These are phyloP conservation scores for Crithidia fasciculata DNA, from an alignment of 208 protist species.

Conservation along the genomic window DNA sequence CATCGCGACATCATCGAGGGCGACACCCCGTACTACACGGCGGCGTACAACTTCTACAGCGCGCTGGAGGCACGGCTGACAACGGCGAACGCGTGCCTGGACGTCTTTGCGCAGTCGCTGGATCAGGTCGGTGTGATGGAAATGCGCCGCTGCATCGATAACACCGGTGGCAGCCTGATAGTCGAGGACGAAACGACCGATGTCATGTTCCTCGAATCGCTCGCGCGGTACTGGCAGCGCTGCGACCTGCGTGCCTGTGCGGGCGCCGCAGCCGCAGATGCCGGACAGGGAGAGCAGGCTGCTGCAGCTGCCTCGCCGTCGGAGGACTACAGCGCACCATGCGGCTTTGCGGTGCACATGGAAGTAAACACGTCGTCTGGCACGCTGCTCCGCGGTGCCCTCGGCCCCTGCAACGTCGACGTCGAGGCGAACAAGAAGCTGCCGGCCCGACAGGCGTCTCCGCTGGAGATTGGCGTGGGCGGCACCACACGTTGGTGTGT, in stretches of 20 bases:
- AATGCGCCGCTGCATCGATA: constrained; percentile 91
- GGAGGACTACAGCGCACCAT: constrained; percentile 37
- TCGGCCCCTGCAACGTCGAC: constrained; percentile 76
- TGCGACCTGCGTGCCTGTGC: constrained; percentile 47
- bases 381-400: constrained; percentile 69
- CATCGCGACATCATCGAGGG: constrained; percentile 96
- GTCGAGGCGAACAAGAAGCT: constrained; percentile 45
- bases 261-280: background rate
- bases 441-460: constrained; percentile 42
- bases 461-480: constrained; percentile 62
- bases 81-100: constrained; percentile 91
- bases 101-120: constrained; percentile 97
- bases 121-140: constrained; percentile 98
- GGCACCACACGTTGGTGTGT: constrained; percentile 75
- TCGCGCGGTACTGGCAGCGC: constrained; percentile 80
- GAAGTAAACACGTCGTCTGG: constrained; percentile 78
- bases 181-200: constrained; percentile 95
- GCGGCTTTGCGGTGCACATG: constrained; percentile 72
- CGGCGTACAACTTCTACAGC: constrained; percentile 90
- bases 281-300: background rate
- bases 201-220: constrained; percentile 81
- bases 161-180: constrained; percentile 95
- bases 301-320: background rate
- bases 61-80: constrained; percentile 87
- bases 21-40: constrained; percentile 76